Evolutionary conservation across 1,284 basidiomycete genomes (phyloP).

Genomic region (Peniophora sp.): DNA sequence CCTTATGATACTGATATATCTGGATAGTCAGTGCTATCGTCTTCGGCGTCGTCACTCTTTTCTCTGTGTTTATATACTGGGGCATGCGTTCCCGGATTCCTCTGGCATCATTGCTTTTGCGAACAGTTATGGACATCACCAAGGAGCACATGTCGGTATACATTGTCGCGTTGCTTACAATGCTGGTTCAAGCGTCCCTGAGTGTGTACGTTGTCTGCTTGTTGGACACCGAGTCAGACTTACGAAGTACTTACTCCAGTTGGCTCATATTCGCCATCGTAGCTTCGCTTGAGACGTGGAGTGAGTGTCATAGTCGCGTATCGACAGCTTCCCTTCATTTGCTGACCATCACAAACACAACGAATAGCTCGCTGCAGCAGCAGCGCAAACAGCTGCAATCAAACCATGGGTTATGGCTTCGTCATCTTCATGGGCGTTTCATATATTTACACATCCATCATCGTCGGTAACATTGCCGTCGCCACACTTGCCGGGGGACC

Average conservation of each 20-base stretch:
- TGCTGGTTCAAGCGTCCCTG: conserved; percentile 64
- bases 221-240: no score
- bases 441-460: conserved; percentile 80
- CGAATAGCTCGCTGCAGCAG: conserved; percentile 12
- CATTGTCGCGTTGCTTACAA: conserved; percentile 64
- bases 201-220: conserved; percentile 44
- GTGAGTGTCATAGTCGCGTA: conserved; percentile 4
- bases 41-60: conserved; percentile 62
- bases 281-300: conserved; percentile 46
- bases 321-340: conserved; percentile 42
- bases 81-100: conserved; percentile 71
- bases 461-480: conserved; percentile 72
- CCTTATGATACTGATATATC: conserved; percentile 12
- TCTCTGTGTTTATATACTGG: conserved; percentile 59
- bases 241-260: conserved; percentile 22
- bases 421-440: conserved; percentile 76
- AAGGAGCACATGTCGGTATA: conserved; percentile 81
- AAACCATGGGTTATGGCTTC: conserved; percentile 54
- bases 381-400: conserved; percentile 40
- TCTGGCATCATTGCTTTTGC: conserved; percentile 68
- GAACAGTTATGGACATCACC: conserved; percentile 76
- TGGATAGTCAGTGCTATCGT: conserved; percentile 62
- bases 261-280: conserved; percentile 68
- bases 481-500: conserved; percentile 75
- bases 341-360: background rate